Evolutionary conservation across 2,329 filamentous ascomycete genomes (phyloP).

Genomic region (Aschersonia sp.): DNA sequence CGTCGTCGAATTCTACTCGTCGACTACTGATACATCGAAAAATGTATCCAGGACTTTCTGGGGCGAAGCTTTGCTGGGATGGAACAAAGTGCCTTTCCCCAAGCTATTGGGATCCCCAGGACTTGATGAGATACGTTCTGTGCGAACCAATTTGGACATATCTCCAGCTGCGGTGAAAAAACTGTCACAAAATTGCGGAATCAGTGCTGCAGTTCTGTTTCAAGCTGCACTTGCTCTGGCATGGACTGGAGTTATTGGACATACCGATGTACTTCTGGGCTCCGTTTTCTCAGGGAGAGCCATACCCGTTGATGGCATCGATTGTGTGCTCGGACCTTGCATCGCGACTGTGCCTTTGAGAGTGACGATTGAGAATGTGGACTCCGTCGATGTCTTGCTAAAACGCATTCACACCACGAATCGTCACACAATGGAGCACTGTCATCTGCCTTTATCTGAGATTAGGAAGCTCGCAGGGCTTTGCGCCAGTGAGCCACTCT

Average conservation of each 20-base stretch:
- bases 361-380: conserved; percentile 37
- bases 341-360: conserved; percentile 62
- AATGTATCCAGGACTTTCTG: conserved; percentile 48
- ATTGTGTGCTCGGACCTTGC: conserved; percentile 65
- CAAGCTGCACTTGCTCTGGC: conserved; percentile 58
- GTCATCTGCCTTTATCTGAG: conserved; percentile 47
- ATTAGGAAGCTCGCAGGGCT: conserved; percentile 49
- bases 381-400: conserved; percentile 45
- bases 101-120: conserved; percentile 19
- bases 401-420: conserved; percentile 49
- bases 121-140: conserved; percentile 6
- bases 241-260: conserved; percentile 48
- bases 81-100: conserved; percentile 40
- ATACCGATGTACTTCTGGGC: conserved; percentile 56
- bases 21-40: conserved; percentile 10
- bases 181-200: conserved; percentile 23
- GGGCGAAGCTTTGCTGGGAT: conserved; percentile 47
- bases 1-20: conserved; percentile 36
- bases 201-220: conserved; percentile 58
- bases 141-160: conserved; percentile 6
- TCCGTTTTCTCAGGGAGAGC: conserved; percentile 73
- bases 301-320: conserved; percentile 53
- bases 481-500: conserved; percentile 42
- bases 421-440: conserved; percentile 49
- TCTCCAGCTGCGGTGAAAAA: conserved; percentile 11